Percentiles rank a stretch among this genome's conserved stretches.
Evolutionary conservation across 148 eudicot genomes (phyloP).

Genomic region (Cornus florida): DNA sequence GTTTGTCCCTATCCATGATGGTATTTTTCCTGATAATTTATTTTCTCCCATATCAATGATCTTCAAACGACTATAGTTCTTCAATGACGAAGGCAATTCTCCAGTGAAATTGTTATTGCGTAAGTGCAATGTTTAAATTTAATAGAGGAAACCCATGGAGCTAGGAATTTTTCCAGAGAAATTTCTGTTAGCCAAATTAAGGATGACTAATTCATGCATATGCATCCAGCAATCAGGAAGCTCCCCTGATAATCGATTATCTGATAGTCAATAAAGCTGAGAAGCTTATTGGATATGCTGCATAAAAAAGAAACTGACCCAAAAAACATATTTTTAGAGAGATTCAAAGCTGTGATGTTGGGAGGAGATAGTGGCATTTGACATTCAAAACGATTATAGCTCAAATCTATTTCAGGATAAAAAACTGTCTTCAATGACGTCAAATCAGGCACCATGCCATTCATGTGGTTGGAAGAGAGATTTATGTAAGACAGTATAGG

Average conservation of each 20-base stretch:
- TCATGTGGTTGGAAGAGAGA: constrained; percentile 20
- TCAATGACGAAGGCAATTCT: constrained; percentile 19
- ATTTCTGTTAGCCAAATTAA: too few species aligned
- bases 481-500: neutral
- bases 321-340: constrained; percentile 15
- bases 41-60: constrained; percentile 21
- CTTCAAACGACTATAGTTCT: constrained; percentile 3
- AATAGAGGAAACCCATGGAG: neutral
- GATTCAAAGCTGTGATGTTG: neutral
- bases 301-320: constrained; percentile 11
- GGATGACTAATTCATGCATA: neutral
- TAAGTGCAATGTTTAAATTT: neutral
- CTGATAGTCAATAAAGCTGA: constrained; percentile 18
- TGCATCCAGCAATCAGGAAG: constrained; percentile 16
- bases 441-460: too few species aligned
- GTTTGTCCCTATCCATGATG: constrained; percentile 23
- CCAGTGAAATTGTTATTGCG: constrained; percentile 17
- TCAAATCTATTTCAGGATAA: neutral
- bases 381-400: constrained; percentile 14
- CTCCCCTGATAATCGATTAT: constrained; percentile 18
- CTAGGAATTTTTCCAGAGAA: constrained; percentile 14
- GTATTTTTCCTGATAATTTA: constrained; percentile 23
- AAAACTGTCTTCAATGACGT: too few species aligned
- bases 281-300: neutral
- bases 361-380: neutral